These are phyloP conservation scores for Yamadazyma dushanensis DNA, from an alignment of 1,139 yeast species.

Conservation along the genomic window DNA sequence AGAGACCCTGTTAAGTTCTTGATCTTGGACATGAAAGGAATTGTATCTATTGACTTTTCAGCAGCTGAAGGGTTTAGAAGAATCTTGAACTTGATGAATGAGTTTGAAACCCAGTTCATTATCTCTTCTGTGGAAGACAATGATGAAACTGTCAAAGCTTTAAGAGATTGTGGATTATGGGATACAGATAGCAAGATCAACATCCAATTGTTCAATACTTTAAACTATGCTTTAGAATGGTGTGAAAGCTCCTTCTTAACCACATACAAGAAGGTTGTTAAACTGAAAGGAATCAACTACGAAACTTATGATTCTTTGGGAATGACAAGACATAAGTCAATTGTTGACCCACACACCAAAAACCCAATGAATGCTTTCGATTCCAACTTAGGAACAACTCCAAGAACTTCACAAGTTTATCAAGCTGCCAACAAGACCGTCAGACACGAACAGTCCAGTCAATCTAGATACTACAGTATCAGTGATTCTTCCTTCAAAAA, in stretches of 20 bases:
- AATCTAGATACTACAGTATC: slow-evolving; percentile 27
- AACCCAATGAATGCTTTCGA: slow-evolving; percentile 15
- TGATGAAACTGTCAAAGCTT: slow-evolving; percentile 60
- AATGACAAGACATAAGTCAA: slow-evolving; percentile 17
- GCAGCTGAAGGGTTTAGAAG: slow-evolving; percentile 96
- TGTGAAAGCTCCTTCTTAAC: slow-evolving; percentile 87
- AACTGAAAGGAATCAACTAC: slow-evolving; percentile 16
- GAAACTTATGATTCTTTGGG: slow-evolving; percentile 16
- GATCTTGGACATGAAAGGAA: slow-evolving; percentile 82
- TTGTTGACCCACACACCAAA: slow-evolving; percentile 12
- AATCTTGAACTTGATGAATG: slow-evolving; percentile 73
- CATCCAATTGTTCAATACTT: slow-evolving; percentile 66
- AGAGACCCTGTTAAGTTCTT: slow-evolving; percentile 70
- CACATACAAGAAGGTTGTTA: slow-evolving; percentile 51
- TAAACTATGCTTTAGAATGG: slow-evolving; percentile 93
- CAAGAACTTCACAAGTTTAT: slow-evolving; percentile 60
- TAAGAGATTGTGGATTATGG: slow-evolving; percentile 74
- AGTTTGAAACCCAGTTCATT: slow-evolving; percentile 68
- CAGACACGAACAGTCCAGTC: slow-evolving; percentile 38
- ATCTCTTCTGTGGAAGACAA: slow-evolving; percentile 73
- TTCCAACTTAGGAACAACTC: slow-evolving; percentile 39
- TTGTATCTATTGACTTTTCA: slow-evolving; percentile 81
- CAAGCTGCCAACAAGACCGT: slow-evolving; percentile 63
- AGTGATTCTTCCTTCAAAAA: slow-evolving; percentile 36
- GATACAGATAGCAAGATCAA: slow-evolving; percentile 40